Conservation (phyloP, 352 stramenopile genomes). For the Globisporangium nagaii region DNA sequence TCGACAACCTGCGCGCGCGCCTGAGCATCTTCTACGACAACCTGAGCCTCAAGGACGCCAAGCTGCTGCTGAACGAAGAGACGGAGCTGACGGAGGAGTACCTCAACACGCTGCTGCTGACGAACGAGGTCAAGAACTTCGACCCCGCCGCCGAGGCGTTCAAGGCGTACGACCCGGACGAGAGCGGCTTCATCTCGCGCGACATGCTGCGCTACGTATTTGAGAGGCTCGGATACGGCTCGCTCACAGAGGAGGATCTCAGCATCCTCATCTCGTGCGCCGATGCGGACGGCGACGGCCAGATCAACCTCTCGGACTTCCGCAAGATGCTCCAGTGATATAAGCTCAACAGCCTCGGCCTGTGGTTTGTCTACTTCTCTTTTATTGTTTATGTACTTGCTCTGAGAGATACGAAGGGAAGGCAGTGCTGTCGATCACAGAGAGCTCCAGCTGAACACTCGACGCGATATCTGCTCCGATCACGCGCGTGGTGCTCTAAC, state of each 20-base stretch:
- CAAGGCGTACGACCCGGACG: constrained; percentile 85
- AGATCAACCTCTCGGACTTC: constrained; percentile 79
- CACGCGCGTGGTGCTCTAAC: neutral
- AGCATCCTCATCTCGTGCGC: constrained; percentile 80
- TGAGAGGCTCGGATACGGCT: constrained; percentile 67
- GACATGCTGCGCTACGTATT: constrained; percentile 86
- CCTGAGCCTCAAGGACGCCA: constrained; percentile 75
- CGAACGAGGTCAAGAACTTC: constrained; percentile 89
- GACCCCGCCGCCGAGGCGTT: constrained; percentile 88
- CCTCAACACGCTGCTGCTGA: constrained; percentile 69
- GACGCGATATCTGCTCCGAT: neutral
- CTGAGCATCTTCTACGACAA: constrained; percentile 88
- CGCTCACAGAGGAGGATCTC: constrained; percentile 82
- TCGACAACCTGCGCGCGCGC: constrained; percentile 71
- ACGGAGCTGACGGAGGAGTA: constrained; percentile 67
- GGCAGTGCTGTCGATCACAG: too few relatives aligned
- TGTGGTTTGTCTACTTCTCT: too few relatives aligned
- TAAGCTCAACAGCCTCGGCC: too few relatives aligned
- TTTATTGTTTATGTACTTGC: too few relatives aligned
- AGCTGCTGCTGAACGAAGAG: constrained; percentile 84
- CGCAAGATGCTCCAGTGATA: constrained; percentile 55
- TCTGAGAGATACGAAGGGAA: too few relatives aligned
- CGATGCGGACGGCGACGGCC: constrained; percentile 78
- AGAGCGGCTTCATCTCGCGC: constrained; percentile 73
- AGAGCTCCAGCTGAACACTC: neutral